Percentiles rank a stretch among this genome's conserved stretches.
Conservation (phyloP, 257 asterid genomes). For the Przewalskia tangutica region DNA sequence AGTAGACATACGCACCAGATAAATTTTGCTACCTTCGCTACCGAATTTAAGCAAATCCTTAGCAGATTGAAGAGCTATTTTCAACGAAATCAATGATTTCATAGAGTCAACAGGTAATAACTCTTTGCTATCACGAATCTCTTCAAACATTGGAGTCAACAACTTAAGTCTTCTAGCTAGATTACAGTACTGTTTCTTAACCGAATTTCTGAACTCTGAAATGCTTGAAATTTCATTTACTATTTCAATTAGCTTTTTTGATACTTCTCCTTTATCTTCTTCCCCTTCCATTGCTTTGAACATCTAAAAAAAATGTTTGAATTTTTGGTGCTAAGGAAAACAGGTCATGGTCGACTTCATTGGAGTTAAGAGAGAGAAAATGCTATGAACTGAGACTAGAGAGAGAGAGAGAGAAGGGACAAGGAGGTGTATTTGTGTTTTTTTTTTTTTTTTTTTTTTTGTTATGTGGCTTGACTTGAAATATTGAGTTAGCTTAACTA, state of each 20-base stretch:
- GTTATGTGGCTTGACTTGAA: background rate
- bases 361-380: too few relatives aligned
- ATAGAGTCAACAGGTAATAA: constrained; percentile 40
- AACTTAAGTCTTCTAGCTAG: constrained; percentile 86
- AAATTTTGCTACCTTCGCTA: constrained; percentile 89
- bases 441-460: background rate
- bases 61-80: constrained; percentile 54
- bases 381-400: background rate
- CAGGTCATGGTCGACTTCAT: too few relatives aligned
- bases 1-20: constrained; percentile 34
- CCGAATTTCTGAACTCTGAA: constrained; percentile 49
- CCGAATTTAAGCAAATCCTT: constrained; percentile 81
- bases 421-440: background rate
- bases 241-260: constrained; percentile 40
- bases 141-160: constrained; percentile 93
- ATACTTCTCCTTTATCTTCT: constrained; percentile 40
- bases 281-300: too few relatives aligned
- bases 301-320: too few relatives aligned
- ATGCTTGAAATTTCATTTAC: constrained; percentile 64
- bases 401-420: background rate
- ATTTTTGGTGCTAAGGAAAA: too few relatives aligned
- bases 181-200: constrained; percentile 80
- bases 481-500: background rate
- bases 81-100: constrained; percentile 33
- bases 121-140: constrained; percentile 75